A percentile compares a stretch with the other conserved stretches of the same genome.
These are phyloP conservation scores for Ascochyta clinopodiicola DNA, from an alignment of 2,329 filamentous ascomycete genomes.

Conservation along the genomic window DNA sequence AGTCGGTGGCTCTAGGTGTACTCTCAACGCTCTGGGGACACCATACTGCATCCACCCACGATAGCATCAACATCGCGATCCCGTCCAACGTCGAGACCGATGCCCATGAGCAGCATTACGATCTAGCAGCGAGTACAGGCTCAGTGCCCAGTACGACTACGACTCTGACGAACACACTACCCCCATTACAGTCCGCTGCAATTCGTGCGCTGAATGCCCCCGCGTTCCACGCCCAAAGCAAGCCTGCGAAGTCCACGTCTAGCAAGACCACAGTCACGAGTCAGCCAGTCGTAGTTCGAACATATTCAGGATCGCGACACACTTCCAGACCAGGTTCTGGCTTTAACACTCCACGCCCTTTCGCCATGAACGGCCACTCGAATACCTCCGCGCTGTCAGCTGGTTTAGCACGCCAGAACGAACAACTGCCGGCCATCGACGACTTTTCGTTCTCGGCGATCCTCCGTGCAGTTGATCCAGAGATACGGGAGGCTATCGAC, in stretches of 20 bases:
- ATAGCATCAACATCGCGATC: conserved; percentile 12
- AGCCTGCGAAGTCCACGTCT: conserved; percentile 47
- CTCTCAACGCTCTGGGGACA: conserved; percentile 42
- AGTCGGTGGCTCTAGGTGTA: conserved; percentile 42
- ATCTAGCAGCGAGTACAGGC: conserved; percentile 41
- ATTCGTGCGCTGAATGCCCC: conserved; percentile 49
- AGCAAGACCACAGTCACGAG: conserved; percentile 50
- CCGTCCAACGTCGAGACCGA: conserved; percentile 19
- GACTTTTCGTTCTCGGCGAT: conserved; percentile 65
- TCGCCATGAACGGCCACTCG: conserved; percentile 39
- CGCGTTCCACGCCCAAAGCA: conserved; percentile 43
- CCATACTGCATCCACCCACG: conserved; percentile 28
- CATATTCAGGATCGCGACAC: conserved; percentile 48
- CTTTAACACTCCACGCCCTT: conserved; percentile 40
- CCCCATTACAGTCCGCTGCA: conserved; percentile 46
- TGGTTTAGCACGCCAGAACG: conserved; percentile 36
- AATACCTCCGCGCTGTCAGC: conserved; percentile 39
- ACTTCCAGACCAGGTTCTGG: conserved; percentile 43
- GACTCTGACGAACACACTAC: conserved; percentile 46
- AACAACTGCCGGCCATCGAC: conserved; percentile 54
- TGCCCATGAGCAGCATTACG: conserved; percentile 36
- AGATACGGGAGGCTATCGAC: conserved; percentile 64
- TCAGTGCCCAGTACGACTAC: conserved; percentile 47
- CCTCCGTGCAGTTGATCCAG: conserved; percentile 63
- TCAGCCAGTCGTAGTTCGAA: conserved; percentile 54